Evolutionary conservation across 2,329 filamentous ascomycete species (phyloP).

Genomic region (Penicillium sp.): DNA sequence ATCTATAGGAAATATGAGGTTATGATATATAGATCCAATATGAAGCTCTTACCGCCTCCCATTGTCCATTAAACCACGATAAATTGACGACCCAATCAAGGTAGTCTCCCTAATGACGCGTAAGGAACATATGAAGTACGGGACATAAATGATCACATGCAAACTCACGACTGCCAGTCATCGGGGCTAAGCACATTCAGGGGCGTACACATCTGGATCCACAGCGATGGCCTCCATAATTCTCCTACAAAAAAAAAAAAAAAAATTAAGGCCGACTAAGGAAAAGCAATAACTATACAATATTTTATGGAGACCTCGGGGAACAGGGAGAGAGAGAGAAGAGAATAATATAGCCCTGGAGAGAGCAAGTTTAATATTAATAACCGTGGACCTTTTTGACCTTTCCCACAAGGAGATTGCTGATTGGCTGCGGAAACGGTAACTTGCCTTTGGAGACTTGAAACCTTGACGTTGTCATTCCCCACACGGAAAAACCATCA

Average conservation of each 20-base stretch:
- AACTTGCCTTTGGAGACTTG: background rate
- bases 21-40: background rate
- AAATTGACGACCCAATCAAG: conserved; percentile 6
- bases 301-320: background rate
- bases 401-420: background rate
- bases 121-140: background rate
- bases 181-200: background rate
- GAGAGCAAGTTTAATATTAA: background rate
- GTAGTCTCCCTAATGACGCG: conserved; percentile 1
- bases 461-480: background rate
- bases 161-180: conserved; percentile 12
- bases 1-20: background rate
- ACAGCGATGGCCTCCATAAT: conserved; percentile 1
- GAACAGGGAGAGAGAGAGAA: background rate
- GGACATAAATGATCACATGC: background rate
- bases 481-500: background rate
- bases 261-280: background rate
- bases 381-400: background rate
- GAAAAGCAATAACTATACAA: background rate
- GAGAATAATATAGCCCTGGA: background rate
- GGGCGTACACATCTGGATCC: conserved; percentile 3
- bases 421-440: background rate
- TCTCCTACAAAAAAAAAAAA: background rate
- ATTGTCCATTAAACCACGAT: conserved; percentile 9
- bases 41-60: conserved; percentile 2